A percentile compares a stretch with the other conserved stretches of the same genome.
These are phyloP conservation scores for Xylaria multiplex DNA, from an alignment of 2,329 filamentous ascomycete genomes.

Conservation along the genomic window DNA sequence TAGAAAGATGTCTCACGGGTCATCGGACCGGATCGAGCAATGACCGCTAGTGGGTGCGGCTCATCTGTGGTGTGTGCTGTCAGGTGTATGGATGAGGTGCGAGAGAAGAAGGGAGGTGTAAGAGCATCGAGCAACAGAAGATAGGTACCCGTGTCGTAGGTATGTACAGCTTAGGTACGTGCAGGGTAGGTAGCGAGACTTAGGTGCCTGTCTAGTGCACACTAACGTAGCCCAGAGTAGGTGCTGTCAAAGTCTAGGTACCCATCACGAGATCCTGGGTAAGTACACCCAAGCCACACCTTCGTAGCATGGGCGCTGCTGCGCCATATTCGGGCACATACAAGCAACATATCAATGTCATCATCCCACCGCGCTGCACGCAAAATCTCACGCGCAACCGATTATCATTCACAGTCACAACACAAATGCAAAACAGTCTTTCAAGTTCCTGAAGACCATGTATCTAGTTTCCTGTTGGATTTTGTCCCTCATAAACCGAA, in stretches of 20 bases:
- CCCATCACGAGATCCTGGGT: no score
- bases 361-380: no score
- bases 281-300: no score
- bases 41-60: constrained; percentile 12
- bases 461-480: background rate
- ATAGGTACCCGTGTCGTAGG: background rate
- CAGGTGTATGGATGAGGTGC: constrained; percentile 2
- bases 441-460: background rate
- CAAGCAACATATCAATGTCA: no score
- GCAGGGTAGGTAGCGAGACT: background rate
- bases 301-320: no score
- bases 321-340: no score
- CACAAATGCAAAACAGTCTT: background rate
- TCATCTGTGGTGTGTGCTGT: constrained; percentile 15
- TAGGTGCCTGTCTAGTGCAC: background rate
- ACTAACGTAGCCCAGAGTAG: no score
- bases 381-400: no score
- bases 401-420: background rate
- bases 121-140: background rate
- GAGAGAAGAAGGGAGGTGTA: background rate
- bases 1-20: constrained; percentile 18
- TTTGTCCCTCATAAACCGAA: background rate
- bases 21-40: constrained; percentile 31
- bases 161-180: background rate
- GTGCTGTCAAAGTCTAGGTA: no score